Evolutionary conservation across 2,329 filamentous ascomycete genomes (phyloP).

Genomic region (Daldinia sp.): DNA sequence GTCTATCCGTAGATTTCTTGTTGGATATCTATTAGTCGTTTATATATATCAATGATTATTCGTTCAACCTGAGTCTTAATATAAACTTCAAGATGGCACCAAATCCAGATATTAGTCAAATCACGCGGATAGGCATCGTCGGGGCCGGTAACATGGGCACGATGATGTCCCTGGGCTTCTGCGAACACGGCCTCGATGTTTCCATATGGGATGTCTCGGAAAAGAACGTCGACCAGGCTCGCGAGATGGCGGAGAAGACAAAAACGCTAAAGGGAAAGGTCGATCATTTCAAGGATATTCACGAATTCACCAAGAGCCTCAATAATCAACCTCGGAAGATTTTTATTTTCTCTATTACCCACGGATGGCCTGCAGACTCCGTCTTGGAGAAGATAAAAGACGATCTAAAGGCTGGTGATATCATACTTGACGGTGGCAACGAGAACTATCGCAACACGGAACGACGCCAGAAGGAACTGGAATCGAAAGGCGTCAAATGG

Average conservation of each 20-base stretch:
- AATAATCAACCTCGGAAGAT: slow-evolving; percentile 54
- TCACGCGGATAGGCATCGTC: slow-evolving; percentile 60
- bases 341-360: slow-evolving; percentile 62
- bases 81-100: no score
- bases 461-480: slow-evolving; percentile 65
- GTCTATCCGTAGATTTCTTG: background rate
- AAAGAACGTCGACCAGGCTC: slow-evolving; percentile 53
- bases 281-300: slow-evolving; percentile 43
- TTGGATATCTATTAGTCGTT: background rate
- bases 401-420: slow-evolving; percentile 67
- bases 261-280: slow-evolving; percentile 29
- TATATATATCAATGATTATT: background rate
- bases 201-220: slow-evolving; percentile 55
- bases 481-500: slow-evolving; percentile 66
- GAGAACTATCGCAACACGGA: slow-evolving; percentile 73
- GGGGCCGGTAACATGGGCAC: slow-evolving; percentile 68
- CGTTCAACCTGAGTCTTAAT: no score
- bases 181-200: slow-evolving; percentile 63
- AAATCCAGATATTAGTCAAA: slow-evolving; percentile 22
- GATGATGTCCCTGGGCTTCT: slow-evolving; percentile 65
- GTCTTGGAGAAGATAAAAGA: slow-evolving; percentile 48
- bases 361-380: slow-evolving; percentile 52
- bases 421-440: slow-evolving; percentile 74
- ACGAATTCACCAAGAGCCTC: slow-evolving; percentile 58
- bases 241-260: slow-evolving; percentile 45